Evolutionary conservation across 2,329 filamentous ascomycete genomes (phyloP).

Genomic region (Aspergillus sp.): DNA sequence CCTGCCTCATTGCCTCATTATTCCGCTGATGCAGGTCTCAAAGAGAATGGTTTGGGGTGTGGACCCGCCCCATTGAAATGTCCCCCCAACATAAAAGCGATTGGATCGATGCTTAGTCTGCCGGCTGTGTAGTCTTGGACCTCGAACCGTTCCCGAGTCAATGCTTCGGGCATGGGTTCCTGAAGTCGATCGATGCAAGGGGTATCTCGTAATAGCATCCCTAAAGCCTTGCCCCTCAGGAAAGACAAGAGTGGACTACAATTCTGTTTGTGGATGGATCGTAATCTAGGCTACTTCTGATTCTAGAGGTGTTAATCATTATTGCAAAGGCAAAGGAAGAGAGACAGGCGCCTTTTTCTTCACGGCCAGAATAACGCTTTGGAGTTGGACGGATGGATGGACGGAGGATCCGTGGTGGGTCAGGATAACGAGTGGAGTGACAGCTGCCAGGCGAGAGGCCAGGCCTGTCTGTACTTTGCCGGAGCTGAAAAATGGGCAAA

Average conservation of each 20-base stretch:
- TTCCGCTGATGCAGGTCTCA: neutral
- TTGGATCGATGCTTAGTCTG: neutral
- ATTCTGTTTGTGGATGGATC: neutral
- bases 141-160: neutral
- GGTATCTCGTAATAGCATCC: neutral
- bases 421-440: slow-evolving; percentile 1
- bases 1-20: neutral
- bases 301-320: neutral
- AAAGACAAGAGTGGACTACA: neutral
- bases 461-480: neutral
- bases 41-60: neutral
- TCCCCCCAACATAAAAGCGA: neutral
- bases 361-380: neutral
- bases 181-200: slow-evolving; percentile 6
- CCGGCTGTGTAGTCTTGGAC: slow-evolving; percentile 5
- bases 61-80: neutral
- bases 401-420: neutral
- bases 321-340: neutral
- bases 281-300: neutral
- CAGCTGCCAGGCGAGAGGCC: neutral
- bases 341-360: neutral
- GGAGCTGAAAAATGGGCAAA: slow-evolving; percentile 1
- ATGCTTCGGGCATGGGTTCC: slow-evolving; percentile 1
- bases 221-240: neutral
- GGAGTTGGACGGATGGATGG: slow-evolving; percentile 3